Evolutionary conservation across 2,329 filamentous ascomycete genomes (phyloP), one percentile per base, ranked within the genome.

Genomic region (Aureobasidium sp.): DNA sequence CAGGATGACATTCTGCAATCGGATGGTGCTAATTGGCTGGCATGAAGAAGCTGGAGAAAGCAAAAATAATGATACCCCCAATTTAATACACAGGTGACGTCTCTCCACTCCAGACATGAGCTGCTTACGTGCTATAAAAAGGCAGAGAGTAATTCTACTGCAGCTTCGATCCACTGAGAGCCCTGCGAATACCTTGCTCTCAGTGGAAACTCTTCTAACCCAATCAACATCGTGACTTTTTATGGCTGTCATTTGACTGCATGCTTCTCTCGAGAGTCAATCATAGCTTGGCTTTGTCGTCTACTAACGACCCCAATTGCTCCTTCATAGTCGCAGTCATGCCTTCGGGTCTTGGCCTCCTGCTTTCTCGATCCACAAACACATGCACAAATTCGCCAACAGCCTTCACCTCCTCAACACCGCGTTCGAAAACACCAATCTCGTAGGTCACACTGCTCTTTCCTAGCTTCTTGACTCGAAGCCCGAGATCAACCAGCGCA

Each of bases 401-500:
- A 11, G 91, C 90, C 71, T 88, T 90, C 10, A 94, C 90, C 25
- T 82, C 78, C 1, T 90, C 85, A 2, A 86, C 77, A 0, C 87
- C 90, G 63, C 83, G 81, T 71, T 90, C 86, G 69, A 97, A 97
- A 1, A 97, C 81, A 0, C 86, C 94, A 62, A 96, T 84, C 71
- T 97, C 93, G 70, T 96, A 97, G 13, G 85, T 89, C 9, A 96
- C 91, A 69, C 91, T 96, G 30, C 89, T 91, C 67, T 85, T 89
- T 4, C 92, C 91, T 8, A 97, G 81, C 73, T 88, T 92, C 67
- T 88, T 89, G 39, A 96, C 91, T 13, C 91, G 82, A 47, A 97
- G 75, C 1, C 86, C 90, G 5, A 97, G 80, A 67, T 97, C 90
- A 0, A 95, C 83, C 3, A 91, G 81, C 39, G 88, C 86, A 0